These are phyloP conservation scores for Lactarius indigo DNA, from an alignment of 768 basidiomycete genomes.

Conservation along the genomic window DNA sequence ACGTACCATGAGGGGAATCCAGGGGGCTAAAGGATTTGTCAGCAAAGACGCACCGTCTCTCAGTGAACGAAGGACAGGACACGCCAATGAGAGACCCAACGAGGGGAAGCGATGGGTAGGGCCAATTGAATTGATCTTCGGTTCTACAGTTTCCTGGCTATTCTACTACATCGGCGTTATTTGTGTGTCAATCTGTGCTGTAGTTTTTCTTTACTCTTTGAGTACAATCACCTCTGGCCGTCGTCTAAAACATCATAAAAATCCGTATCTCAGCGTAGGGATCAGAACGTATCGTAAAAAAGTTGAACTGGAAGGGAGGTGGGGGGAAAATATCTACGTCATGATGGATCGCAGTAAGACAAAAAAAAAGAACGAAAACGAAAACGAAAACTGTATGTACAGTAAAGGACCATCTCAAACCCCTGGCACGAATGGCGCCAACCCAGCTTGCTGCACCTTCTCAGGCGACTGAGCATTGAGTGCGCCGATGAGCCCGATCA, in stretches of 20 bases:
- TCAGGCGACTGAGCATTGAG: conserved; percentile 73
- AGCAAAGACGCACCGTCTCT: not conserved
- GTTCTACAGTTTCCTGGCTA: not conserved
- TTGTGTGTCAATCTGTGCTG: not conserved
- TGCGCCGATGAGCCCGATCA: conserved; percentile 68
- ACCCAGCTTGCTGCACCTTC: conserved; percentile 78
- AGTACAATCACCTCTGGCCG: conserved; percentile 2
- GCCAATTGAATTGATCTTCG: not conserved
- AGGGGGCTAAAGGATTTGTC: not conserved
- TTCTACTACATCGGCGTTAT: not conserved
- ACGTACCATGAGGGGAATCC: not conserved
- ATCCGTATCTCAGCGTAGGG: not conserved
- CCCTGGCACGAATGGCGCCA: conserved; percentile 50
- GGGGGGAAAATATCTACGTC: not conserved
- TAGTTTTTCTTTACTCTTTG: not conserved
- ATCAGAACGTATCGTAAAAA: conserved; percentile 11
- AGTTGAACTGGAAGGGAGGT: not conserved
- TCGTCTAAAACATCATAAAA: conserved; percentile 12
- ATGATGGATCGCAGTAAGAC: not conserved
- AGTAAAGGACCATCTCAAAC: conserved; percentile 31
- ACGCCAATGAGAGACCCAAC: not conserved
- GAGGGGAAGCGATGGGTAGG: not conserved
- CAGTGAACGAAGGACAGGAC: not conserved
- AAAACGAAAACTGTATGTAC: conserved; percentile 4
- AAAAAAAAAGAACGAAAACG: too few species aligned